phyloP scores from a whole-genome alignment of 345 rosid genomes.

The Linum trigynum region DNA sequence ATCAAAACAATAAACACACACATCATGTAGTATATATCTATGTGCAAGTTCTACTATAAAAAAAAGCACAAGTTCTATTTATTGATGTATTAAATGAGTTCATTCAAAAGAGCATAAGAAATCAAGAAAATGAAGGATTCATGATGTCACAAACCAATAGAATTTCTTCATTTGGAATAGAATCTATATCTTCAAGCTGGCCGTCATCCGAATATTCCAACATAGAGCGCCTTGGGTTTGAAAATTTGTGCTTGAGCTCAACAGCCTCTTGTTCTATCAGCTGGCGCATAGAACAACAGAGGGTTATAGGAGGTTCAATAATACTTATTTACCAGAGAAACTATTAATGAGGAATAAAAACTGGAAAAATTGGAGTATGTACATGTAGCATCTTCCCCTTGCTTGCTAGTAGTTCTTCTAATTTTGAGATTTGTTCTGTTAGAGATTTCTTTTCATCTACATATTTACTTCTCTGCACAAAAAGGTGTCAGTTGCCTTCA shows the following conservation, averaged over 20 bases:
- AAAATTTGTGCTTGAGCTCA: constrained; percentile 73
- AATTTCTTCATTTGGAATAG: constrained; percentile 93
- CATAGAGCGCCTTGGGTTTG: constrained; percentile 63
- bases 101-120: not conserved
- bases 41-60: not conserved
- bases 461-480: constrained; percentile 63
- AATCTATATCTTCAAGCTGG: constrained; percentile 80
- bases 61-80: too few species aligned
- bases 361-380: constrained; percentile 1
- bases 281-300: constrained; percentile 21
- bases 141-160: constrained; percentile 46
- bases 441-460: constrained; percentile 59
- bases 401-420: constrained; percentile 67
- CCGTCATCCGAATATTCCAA: constrained; percentile 80
- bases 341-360: not conserved
- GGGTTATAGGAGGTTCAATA: not conserved
- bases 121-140: not conserved
- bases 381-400: constrained; percentile 72
- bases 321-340: not conserved
- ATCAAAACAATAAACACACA: not conserved
- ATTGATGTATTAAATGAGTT: too few species aligned
- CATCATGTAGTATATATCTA: not conserved
- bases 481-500: constrained; percentile 8
- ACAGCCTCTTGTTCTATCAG: constrained; percentile 72
- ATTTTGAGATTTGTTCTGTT: constrained; percentile 56